These are phyloP conservation scores for Melocanna baccifera DNA, from an alignment of 176 grass and related monocot genomes.

Conservation along the genomic window DNA sequence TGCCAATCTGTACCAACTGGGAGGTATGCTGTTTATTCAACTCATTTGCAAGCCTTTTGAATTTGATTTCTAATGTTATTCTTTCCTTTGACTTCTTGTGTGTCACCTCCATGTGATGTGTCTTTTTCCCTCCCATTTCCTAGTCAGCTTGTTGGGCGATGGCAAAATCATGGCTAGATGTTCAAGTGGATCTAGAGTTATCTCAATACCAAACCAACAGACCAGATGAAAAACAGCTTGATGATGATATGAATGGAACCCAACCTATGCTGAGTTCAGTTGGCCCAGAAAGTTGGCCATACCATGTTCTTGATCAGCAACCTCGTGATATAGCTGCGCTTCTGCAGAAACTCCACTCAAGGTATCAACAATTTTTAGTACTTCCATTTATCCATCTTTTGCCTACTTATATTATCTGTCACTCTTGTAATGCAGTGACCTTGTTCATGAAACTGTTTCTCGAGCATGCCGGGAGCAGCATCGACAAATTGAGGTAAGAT, in stretches of 20 bases:
- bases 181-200: slow-evolving; percentile 84
- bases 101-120: slow-evolving; percentile 25
- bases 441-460: slow-evolving; percentile 89
- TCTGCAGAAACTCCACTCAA: slow-evolving; percentile 97
- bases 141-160: slow-evolving; percentile 99
- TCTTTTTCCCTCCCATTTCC: slow-evolving; percentile 27
- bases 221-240: slow-evolving; percentile 63
- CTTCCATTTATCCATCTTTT: not conserved
- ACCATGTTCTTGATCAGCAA: slow-evolving; percentile 83
- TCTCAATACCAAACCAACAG: slow-evolving; percentile 66
- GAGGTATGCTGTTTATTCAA: slow-evolving; percentile 68
- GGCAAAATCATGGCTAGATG: slow-evolving; percentile 88
- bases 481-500: slow-evolving; percentile 82
- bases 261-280: slow-evolving; percentile 38
- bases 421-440: slow-evolving; percentile 61
- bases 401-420: not conserved
- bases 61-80: slow-evolving; percentile 8
- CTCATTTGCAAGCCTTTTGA: slow-evolving; percentile 1
- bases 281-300: slow-evolving; percentile 84
- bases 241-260: slow-evolving; percentile 79
- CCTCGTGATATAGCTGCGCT: slow-evolving; percentile 84
- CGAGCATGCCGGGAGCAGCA: slow-evolving; percentile 86
- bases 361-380: slow-evolving; percentile 45
- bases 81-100: slow-evolving; percentile 20
- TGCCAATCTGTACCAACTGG: slow-evolving; percentile 92